phyloP scores from a whole-genome alignment of 2,329 filamentous ascomycete species.

The Alternaria arbusti region DNA sequence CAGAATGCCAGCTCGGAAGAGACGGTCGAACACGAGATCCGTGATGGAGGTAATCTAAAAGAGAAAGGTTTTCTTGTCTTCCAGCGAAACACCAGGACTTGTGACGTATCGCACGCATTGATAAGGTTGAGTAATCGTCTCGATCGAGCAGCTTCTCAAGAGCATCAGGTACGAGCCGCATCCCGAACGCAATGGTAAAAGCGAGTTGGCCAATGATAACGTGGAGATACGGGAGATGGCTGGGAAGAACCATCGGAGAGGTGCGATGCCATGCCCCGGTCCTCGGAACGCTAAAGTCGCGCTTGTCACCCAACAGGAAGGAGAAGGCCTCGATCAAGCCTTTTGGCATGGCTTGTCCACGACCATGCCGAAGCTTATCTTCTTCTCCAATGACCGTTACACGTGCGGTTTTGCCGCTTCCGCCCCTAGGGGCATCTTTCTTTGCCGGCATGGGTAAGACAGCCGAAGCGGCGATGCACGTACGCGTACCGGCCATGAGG shows the following conservation, averaged over 20 bases:
- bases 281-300: constrained; percentile 17
- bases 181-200: neutral
- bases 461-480: neutral
- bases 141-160: no score
- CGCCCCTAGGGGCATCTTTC: neutral
- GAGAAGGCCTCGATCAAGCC: constrained; percentile 25
- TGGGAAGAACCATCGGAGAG: constrained; percentile 1
- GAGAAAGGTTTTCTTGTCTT: neutral
- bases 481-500: neutral
- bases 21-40: neutral
- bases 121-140: neutral
- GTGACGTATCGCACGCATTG: neutral
- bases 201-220: neutral
- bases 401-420: constrained; percentile 17
- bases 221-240: neutral
- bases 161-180: no score
- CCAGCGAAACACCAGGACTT: neutral
- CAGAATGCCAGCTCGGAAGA: neutral
- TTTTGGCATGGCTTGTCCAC: constrained; percentile 18
- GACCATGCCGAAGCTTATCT: constrained; percentile 30
- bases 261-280: constrained; percentile 6
- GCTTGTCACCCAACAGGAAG: constrained; percentile 28
- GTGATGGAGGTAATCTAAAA: neutral
- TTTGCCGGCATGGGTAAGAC: neutral
- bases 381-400: constrained; percentile 14